These are phyloP conservation scores for Vigna reflexopilosa DNA, from an alignment of 306 rosid genomes.

Conservation along the genomic window DNA sequence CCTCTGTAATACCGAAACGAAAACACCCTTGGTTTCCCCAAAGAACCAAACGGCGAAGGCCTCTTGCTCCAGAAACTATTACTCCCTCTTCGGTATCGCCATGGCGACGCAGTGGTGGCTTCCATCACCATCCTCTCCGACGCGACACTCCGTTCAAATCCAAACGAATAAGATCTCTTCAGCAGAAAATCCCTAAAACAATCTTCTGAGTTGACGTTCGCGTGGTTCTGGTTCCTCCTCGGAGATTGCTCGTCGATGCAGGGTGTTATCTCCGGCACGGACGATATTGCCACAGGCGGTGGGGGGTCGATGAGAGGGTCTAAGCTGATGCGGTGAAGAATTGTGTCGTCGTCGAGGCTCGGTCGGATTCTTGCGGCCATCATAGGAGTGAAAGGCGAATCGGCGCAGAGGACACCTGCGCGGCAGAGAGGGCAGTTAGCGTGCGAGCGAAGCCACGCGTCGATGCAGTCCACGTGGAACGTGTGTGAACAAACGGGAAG, in stretches of 20 bases:
- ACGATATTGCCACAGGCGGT: not conserved
- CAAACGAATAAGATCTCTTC: slow-evolving; percentile 88
- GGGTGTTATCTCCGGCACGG: slow-evolving; percentile 67
- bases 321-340: slow-evolving; percentile 56
- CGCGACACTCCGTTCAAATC: slow-evolving; percentile 76
- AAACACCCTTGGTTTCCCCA: slow-evolving; percentile 76
- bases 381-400: slow-evolving; percentile 82
- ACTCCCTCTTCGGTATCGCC: slow-evolving; percentile 75
- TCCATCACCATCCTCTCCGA: slow-evolving; percentile 83
- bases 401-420: slow-evolving; percentile 74
- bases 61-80: slow-evolving; percentile 75
- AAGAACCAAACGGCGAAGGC: slow-evolving; percentile 81
- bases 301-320: slow-evolving; percentile 59
- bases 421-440: slow-evolving; percentile 98
- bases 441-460: slow-evolving; percentile 92
- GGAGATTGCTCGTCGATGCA: slow-evolving; percentile 70
- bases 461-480: slow-evolving; percentile 90
- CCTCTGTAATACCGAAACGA: slow-evolving; percentile 85
- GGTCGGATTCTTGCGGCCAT: slow-evolving; percentile 93
- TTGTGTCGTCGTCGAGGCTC: slow-evolving; percentile 70
- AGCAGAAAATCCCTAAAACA: slow-evolving; percentile 69
- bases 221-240: slow-evolving; percentile 37
- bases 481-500: slow-evolving; percentile 87
- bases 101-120: slow-evolving; percentile 76
- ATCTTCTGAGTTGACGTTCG: slow-evolving; percentile 50